Evolutionary conservation across 2,329 filamentous ascomycete species (phyloP), one percentile per base, ranked within the genome.

Genomic region (Colletotrichum sojae): DNA sequence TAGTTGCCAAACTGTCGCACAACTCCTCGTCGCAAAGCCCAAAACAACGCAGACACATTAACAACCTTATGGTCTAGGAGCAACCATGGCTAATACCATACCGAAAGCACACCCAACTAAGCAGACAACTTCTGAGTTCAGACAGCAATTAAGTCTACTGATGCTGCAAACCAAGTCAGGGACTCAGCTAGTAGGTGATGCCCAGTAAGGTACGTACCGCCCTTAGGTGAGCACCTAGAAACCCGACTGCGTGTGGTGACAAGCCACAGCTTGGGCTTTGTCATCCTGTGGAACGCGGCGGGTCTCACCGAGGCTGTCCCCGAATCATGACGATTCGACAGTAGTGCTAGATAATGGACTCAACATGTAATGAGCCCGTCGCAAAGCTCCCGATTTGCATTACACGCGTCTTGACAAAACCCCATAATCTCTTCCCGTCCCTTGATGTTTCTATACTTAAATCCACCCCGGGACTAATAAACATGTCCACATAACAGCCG

Each of bases 291-390:
- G n/a, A 49, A 12, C 46, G 20, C 8, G 12, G 27, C 25, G 57
- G 57, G 39, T 48, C 45, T 22, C 31, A n/a, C 15, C 46, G 55
- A 39, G 51, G 67, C 63, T 66, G 39, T 39, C 45, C 45, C 40
- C 55, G 25, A 69, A 67, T 69, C 62, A 67, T 69, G 67, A 69
- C 67, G 67, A 66, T 48, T 61, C 25, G 62, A 60, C 61, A 25
- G n/a, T n/a, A 16, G 31, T 43, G 55, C 12, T n/a, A 16, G 16
- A 8, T 6, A 46, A 39, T 61, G 18, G n/a, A 67, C 52, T 63
- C 31, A 25, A 45, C 63, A 46, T 66, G 36, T 60, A 55, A 61
- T 69, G 55, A 56, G 55, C 62, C 62, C 48, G 62, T 56, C 62
- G 51, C 18, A 61, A 55, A 43, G 22, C 36, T 69, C 55, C 55